phyloP scores from a whole-genome alignment of 352 stramenopile species.

The Globisporangium alternatum region DNA sequence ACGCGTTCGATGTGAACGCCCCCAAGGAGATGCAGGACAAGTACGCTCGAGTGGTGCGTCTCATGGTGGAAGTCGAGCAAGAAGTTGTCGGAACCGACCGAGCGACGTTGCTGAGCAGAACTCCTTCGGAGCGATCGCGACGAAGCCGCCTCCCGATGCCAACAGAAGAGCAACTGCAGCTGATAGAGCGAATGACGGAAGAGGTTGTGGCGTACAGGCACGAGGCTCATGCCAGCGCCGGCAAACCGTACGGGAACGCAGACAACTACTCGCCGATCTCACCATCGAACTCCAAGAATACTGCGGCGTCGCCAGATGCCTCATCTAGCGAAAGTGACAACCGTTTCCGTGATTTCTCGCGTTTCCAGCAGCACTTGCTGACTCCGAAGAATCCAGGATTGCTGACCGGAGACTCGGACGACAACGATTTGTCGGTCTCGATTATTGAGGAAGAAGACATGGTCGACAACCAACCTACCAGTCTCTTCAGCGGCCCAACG shows the following conservation, averaged over 20 bases:
- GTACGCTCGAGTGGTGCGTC: constrained; percentile 74
- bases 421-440: constrained; percentile 32
- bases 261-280: constrained; percentile 40
- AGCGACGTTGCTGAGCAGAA: constrained; percentile 56
- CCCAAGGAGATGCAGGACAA: constrained; percentile 85
- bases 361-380: constrained; percentile 85
- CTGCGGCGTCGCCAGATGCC: constrained; percentile 19
- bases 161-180: constrained; percentile 79
- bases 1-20: constrained; percentile 76
- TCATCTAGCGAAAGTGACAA: constrained; percentile 43
- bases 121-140: constrained; percentile 34
- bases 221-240: constrained; percentile 36
- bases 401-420: constrained; percentile 39
- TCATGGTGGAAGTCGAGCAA: constrained; percentile 87
- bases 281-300: constrained; percentile 26
- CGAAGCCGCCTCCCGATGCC: constrained; percentile 75
- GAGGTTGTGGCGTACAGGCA: constrained; percentile 69
- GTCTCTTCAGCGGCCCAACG: constrained; percentile 65
- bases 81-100: constrained; percentile 75
- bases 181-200: constrained; percentile 79
- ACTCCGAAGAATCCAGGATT: constrained; percentile 62
- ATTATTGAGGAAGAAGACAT: constrained; percentile 73
- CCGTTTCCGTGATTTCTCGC: constrained; percentile 81
- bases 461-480: constrained; percentile 61
- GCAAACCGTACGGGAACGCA: constrained; percentile 18